Percentiles rank a stretch among this genome's conserved stretches.
These are phyloP conservation scores for Schizopora paradoxa DNA, from an alignment of 1,284 basidiomycete species.

Conservation along the genomic window DNA sequence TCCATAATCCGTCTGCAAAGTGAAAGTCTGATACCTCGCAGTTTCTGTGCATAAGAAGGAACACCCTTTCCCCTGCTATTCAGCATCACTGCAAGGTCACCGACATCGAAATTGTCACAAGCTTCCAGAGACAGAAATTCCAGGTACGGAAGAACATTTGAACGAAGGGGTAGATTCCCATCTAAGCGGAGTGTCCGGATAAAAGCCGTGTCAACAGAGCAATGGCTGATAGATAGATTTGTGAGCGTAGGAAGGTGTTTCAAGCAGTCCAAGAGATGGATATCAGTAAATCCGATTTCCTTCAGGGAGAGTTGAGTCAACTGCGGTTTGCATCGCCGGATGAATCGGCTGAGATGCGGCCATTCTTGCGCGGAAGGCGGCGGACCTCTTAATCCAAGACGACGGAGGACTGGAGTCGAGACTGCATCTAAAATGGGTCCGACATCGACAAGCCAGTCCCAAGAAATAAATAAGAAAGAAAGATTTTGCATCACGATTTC, in stretches of 20 bases:
- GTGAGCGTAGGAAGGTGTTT: conserved; percentile 12
- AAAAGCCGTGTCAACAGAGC: conserved; percentile 15
- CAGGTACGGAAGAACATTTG: conserved; percentile 13
- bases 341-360: conserved; percentile 16
- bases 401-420: conserved; percentile 10
- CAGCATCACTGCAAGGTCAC: conserved; percentile 13
- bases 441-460: conserved; percentile 19
- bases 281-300: conserved; percentile 17
- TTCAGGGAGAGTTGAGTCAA: conserved; percentile 17
- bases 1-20: conserved; percentile 14
- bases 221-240: conserved; percentile 18
- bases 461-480: conserved; percentile 18
- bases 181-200: conserved; percentile 11
- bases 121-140: conserved; percentile 18
- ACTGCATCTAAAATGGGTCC: conserved; percentile 16
- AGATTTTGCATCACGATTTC: conserved; percentile 15
- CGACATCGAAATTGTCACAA: conserved; percentile 17
- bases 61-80: conserved; percentile 7
- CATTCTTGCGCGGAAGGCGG: conserved; percentile 15
- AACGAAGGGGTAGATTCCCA: conserved; percentile 2
- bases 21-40: conserved; percentile 15
- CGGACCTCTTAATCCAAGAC: conserved; percentile 15
- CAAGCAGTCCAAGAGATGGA: conserved; percentile 16
- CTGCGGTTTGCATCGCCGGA: conserved; percentile 10
- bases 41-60: neutral